Base-by-base conservation (phyloP, 768 basidiomycete genomes). In the Pisolithus microcarpus region DNA sequence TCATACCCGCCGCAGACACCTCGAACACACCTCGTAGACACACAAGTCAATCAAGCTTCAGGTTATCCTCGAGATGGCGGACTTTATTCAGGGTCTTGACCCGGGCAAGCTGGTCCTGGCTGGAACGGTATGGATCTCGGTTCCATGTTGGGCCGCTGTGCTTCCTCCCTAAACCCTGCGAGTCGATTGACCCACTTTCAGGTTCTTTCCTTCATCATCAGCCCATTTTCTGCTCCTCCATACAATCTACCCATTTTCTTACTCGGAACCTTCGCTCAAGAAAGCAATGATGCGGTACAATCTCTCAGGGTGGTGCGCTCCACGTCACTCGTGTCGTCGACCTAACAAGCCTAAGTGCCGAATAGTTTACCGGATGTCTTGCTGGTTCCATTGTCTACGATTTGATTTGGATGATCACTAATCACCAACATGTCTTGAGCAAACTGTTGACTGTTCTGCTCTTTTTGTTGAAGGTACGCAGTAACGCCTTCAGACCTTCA, bases 191-290 rank as follows among this genome's bases (percentile, higher is more conserved):
- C 18, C 38, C 24, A 15, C 34, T 38, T 48, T 2, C 56, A 89
- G 87, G 72, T 68, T 24, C 66, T 91, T 24, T 82, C 87, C 13
- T 83, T 87, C 55, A 45, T 75, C 43, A 69, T 79, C 42, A 69
- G 70, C 52, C 72, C 82, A 5, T 85, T 81, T 61, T 56, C 70
- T 0, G 68, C 79, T 0, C 85, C 88, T 2, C 62, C 74, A 1
- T 92, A 92, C 65, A 92, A 92, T 62, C 72, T 92, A 19, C 82
- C 90, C n/a, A 73, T 92, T 48, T 85, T 89, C 56, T 74, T 92
- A 23, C 91, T 90, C 54, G 90, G 90, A 1, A 68, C 72, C 1
- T 83, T 88, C 64, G 82, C 76, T 0, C 82, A 86, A 59, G 89
- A 91, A 59, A 79, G 74, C 50, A 68, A 71, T 8, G 87, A 89